Percentiles rank a stretch among this genome's conserved stretches.
phyloP scores from a whole-genome alignment of 1,139 yeast species.

The Arxiozyma heterogenica region DNA sequence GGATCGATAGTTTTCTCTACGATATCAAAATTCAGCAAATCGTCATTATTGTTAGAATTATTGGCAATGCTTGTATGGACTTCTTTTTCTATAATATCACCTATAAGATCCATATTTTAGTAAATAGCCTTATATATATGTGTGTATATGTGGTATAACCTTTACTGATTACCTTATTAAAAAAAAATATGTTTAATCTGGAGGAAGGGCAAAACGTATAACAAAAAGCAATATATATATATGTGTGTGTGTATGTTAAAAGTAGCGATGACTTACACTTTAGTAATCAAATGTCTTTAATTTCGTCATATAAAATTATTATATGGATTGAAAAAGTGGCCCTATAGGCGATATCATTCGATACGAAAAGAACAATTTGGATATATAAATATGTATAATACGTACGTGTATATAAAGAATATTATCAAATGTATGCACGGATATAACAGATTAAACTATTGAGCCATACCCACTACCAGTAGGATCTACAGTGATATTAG shows the following conservation, averaged over 20 bases:
- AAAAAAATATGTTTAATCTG: too few relatives aligned
- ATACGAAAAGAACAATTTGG: neutral
- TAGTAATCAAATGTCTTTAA: neutral
- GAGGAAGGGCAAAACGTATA: too few relatives aligned
- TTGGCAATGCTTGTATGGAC: constrained; percentile 28
- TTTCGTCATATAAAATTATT: too few relatives aligned
- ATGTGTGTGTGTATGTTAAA: neutral
- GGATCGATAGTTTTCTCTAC: neutral
- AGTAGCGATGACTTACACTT: neutral
- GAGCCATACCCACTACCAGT: constrained; percentile 8
- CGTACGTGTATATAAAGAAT: too few relatives aligned
- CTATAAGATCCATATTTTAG: constrained; percentile 52
- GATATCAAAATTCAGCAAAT: constrained; percentile 8
- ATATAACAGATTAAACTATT: constrained; percentile 1
- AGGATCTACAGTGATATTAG: neutral
- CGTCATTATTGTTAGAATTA: constrained; percentile 12
- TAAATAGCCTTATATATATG: neutral
- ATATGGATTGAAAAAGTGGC: neutral
- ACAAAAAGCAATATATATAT: too few relatives aligned
- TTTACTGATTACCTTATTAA: neutral
- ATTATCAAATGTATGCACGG: too few relatives aligned
- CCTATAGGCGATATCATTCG: neutral
- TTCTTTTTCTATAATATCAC: constrained; percentile 69
- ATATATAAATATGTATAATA: too few relatives aligned
- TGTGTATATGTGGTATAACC: neutral